A percentile compares a stretch with the other conserved stretches of the same genome.
Evolutionary conservation across 169 alveolate genomes (phyloP).

Genomic region (Eimeria tenella): DNA sequence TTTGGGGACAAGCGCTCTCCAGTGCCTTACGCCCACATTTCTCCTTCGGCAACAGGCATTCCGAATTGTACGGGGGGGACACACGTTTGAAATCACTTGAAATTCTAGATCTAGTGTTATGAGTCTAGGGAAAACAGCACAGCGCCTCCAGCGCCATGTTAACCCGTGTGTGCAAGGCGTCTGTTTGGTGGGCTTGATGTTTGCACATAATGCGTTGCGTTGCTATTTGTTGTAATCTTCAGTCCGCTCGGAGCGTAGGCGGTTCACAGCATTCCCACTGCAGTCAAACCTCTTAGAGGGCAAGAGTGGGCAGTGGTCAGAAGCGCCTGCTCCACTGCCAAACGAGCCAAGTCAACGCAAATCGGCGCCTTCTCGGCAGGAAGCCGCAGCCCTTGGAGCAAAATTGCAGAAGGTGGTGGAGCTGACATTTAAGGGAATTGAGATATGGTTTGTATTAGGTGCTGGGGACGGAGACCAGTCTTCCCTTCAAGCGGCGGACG

Average conservation of each 20-base stretch:
- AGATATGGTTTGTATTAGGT: slow-evolving; percentile 47
- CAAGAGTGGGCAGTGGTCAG: not conserved
- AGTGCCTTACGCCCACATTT: not conserved
- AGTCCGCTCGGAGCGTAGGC: slow-evolving; percentile 26
- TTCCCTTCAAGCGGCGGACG: not conserved
- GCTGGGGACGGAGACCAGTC: slow-evolving; percentile 20
- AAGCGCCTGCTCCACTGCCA: not conserved
- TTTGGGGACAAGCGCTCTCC: not conserved
- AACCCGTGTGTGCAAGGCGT: no score
- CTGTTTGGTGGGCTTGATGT: no score
- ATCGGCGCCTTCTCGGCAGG: slow-evolving; percentile 1
- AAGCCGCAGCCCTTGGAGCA: slow-evolving; percentile 26
- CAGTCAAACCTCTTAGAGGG: not conserved
- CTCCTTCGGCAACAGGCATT: not conserved
- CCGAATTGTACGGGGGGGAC: not conserved
- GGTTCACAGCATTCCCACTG: not conserved
- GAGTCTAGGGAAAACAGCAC: not conserved
- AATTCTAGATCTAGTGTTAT: not conserved
- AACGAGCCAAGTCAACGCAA: not conserved
- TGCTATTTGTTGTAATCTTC: not conserved
- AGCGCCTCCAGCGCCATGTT: no score
- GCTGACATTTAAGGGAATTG: slow-evolving; percentile 39
- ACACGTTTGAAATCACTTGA: not conserved
- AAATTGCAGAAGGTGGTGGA: slow-evolving; percentile 41
- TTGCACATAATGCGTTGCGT: not conserved